A percentile compares a stretch with the other conserved stretches of the same genome.
Conservation (phyloP, 768 basidiomycete genomes). For the Amylocystis lapponica region DNA sequence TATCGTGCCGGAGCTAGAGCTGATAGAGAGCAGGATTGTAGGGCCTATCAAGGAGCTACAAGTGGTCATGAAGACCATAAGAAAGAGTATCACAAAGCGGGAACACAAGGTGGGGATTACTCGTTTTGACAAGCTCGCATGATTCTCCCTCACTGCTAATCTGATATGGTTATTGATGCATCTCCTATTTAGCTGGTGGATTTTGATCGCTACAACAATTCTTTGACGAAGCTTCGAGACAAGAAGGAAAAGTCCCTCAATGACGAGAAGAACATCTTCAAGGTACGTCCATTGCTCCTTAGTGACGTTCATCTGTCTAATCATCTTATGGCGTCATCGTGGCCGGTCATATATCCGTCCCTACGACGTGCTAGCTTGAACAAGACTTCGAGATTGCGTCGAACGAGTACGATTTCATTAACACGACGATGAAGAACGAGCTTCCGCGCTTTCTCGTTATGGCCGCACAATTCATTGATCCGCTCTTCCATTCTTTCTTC, state of each 20-base stretch:
- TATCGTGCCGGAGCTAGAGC: conserved; percentile 85
- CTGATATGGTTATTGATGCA: background rate
- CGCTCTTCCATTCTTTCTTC: conserved; percentile 97
- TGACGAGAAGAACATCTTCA: conserved; percentile 97
- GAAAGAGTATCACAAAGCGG: conserved; percentile 93
- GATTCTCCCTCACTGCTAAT: background rate
- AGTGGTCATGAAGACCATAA: conserved; percentile 76
- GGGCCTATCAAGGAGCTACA: conserved; percentile 89
- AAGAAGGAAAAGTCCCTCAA: conserved; percentile 96
- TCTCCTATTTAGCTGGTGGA: conserved; percentile 62
- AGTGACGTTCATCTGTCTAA: background rate
- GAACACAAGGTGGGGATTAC: conserved; percentile 76
- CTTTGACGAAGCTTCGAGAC: conserved; percentile 89
- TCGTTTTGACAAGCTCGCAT: too few species aligned
- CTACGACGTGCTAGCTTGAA: conserved; percentile 85
- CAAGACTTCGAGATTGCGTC: conserved; percentile 94
- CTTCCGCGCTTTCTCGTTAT: conserved; percentile 90
- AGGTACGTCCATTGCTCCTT: conserved; percentile 44
- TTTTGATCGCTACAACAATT: conserved; percentile 95
- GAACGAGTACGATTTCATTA: conserved; percentile 92
- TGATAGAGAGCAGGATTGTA: conserved; percentile 83
- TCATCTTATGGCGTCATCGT: too few species aligned
- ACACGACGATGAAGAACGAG: conserved; percentile 84
- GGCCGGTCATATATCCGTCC: too few species aligned
- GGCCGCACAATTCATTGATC: conserved; percentile 87